Evolutionary conservation across 805 yeast species (phyloP), one percentile per base, ranked within the genome.

Genomic region (Candida boleticola): DNA sequence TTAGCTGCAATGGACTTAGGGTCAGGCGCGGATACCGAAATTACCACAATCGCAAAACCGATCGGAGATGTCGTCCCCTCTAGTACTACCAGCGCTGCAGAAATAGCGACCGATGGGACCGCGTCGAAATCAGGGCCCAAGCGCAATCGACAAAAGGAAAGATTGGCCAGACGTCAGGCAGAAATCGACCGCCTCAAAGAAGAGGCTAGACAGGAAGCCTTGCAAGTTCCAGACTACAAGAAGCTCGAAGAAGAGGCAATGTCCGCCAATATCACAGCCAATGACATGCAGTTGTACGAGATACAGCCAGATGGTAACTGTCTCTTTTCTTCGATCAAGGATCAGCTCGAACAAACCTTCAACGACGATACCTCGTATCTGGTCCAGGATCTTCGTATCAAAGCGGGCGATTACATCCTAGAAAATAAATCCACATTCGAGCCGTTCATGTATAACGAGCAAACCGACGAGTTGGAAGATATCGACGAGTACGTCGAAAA

Each of bases 281-380:
- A 74, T 25, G 64, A 72, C 3, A 64, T 88, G n/a, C 55, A 48
- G 17, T 81, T 83, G 49, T 63, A 72, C 46, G 95, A 89, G 50
- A 85, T 89, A 36, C 69, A 74, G 45, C 96, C 98, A 0, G 98
- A 92, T 61, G 99, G 98, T 0, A 92, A 92, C 60, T 93, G 99
- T 71, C 66, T 92, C 25, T 93, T 89, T 68, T 86, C 92, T 3
- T 83, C 96, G 0, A 74, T 92, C 16, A 71, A 82, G 18, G 96
- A 92, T 58, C 98, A 92, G 56, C 63, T 92, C 11, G 32, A 14
- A 14, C 17, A 18, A 31, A 19, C 4, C 11, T 9, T 7, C 19
- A 26, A 25, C 4, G 21, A 16, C 11, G 6, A 11, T 3, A n/a
- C 35, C 35, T 14, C 48, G 62, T 5, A 57, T 56, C 46, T 72